Evolutionary conservation across 2,329 filamentous ascomycete genomes (phyloP).

Genomic region (Colletotrichum sidae): DNA sequence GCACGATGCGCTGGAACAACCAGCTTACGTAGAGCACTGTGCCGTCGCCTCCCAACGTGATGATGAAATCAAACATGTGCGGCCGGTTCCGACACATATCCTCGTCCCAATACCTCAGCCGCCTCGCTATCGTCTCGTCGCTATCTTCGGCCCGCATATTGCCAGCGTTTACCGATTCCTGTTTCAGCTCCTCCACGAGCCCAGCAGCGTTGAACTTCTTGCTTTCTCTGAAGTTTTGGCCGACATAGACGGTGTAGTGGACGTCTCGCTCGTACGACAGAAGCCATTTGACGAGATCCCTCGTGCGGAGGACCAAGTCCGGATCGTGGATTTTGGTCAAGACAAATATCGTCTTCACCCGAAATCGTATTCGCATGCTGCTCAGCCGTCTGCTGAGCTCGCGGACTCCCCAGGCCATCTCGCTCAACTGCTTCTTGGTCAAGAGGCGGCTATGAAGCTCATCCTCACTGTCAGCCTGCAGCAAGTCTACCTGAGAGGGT

Average conservation of each 20-base stretch:
- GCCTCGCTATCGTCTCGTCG: constrained; percentile 52
- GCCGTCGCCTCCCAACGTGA: constrained; percentile 94
- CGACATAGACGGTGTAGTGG: constrained; percentile 83
- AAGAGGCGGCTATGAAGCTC: constrained; percentile 75
- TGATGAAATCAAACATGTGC: constrained; percentile 92
- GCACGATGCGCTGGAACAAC: constrained; percentile 95
- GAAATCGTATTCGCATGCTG: constrained; percentile 84
- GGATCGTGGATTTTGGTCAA: constrained; percentile 93
- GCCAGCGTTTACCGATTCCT: constrained; percentile 53
- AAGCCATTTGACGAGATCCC: constrained; percentile 84
- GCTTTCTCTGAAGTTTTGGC: constrained; percentile 78
- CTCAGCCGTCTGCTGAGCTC: constrained; percentile 89
- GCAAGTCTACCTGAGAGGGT: constrained; percentile 54
- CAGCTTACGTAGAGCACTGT: constrained; percentile 96
- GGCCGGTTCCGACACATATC: constrained; percentile 81
- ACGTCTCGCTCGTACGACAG: constrained; percentile 75
- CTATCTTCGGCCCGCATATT: constrained; percentile 49
- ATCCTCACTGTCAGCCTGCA: constrained; percentile 43
- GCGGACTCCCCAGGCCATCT: constrained; percentile 96
- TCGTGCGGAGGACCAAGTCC: constrained; percentile 79
- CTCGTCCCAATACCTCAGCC: constrained; percentile 86
- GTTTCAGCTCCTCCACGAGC: constrained; percentile 71
- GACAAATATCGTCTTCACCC: constrained; percentile 85
- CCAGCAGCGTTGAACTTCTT: constrained; percentile 79
- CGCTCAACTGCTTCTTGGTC: constrained; percentile 93